These are phyloP conservation scores for Rubroshorea leprosula DNA, from an alignment of 345 rosid species.

Conservation along the genomic window DNA sequence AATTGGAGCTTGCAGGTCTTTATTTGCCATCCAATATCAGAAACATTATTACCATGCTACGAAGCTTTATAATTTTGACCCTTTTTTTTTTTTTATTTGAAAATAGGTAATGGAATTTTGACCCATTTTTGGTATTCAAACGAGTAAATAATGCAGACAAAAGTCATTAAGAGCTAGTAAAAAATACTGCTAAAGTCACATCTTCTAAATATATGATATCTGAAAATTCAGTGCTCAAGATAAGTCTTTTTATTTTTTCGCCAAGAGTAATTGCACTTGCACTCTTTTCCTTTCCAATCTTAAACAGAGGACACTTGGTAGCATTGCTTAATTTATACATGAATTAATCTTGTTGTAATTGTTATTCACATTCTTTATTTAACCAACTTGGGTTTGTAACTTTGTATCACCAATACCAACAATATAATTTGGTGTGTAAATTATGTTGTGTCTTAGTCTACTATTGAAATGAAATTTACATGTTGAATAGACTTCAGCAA, in stretches of 20 bases:
- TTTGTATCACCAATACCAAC: not conserved
- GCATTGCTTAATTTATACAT: too few relatives aligned
- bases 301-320: slow-evolving; percentile 68
- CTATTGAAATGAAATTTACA: too few relatives aligned
- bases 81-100: too few relatives aligned
- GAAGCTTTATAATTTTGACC: not conserved
- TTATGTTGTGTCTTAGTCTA: too few relatives aligned
- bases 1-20: slow-evolving; percentile 76
- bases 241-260: not conserved
- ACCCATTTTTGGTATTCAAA: not conserved
- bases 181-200: not conserved
- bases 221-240: too few relatives aligned
- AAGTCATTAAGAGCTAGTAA: not conserved
- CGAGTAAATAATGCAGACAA: not conserved
- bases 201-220: not conserved
- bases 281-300: slow-evolving; percentile 10
- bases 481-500: too few relatives aligned
- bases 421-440: too few relatives aligned
- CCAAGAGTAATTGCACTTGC: not conserved
- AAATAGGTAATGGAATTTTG: too few relatives aligned
- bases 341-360: too few relatives aligned
- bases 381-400: not conserved
- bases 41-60: not conserved
- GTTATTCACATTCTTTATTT: not conserved
- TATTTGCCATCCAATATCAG: not conserved